Conservation (phyloP, 805 yeast species). For the Tetrapisispora phaffii region DNA sequence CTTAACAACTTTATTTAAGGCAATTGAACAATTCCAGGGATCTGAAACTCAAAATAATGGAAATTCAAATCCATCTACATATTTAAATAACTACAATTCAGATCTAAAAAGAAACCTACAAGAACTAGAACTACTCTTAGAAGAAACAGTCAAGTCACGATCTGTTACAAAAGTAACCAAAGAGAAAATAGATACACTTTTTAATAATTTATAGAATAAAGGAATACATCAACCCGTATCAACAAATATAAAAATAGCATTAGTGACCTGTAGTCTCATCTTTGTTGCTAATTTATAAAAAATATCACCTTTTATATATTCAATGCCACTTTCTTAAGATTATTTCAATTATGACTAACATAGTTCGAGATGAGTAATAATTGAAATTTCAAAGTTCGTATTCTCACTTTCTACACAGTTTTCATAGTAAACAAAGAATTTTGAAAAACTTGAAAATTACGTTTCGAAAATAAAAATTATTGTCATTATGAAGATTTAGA, state of each 20-base stretch:
- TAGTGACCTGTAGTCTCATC: no score
- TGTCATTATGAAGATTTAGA: no score
- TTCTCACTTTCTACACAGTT: neutral
- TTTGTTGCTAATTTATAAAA: no score
- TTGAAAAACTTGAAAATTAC: no score
- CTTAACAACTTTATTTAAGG: constrained; percentile 5
- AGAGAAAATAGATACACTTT: neutral
- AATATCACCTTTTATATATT: no score
- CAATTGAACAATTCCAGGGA: constrained; percentile 5
- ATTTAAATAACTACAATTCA: constrained; percentile 8
- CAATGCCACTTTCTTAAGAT: no score
- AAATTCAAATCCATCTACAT: constrained; percentile 4
- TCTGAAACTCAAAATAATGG: neutral
- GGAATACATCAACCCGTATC: neutral
- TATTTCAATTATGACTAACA: constrained; percentile 1
- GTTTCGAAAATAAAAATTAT: no score
- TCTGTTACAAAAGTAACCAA: neutral
- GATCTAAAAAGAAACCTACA: constrained; percentile 7
- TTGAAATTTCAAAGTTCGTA: neutral
- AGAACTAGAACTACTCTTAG: constrained; percentile 12
- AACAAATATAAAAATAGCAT: no score
- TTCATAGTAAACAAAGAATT: no score
- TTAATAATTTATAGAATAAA: neutral
- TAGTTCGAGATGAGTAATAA: neutral
- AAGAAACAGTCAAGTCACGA: constrained; percentile 12